Base-by-base conservation (phyloP, 179 eudicot species). In the Silene noctiflora region DNA sequence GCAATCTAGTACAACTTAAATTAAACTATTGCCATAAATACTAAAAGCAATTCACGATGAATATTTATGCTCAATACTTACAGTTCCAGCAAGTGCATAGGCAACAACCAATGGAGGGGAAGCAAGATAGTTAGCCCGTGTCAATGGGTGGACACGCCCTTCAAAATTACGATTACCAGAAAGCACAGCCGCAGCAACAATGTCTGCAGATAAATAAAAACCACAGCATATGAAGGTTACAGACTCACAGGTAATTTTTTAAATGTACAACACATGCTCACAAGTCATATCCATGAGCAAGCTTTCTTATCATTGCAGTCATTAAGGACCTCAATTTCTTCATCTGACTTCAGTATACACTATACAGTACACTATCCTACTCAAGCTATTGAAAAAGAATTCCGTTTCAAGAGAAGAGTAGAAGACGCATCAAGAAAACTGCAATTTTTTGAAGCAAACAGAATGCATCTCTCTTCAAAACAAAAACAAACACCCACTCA, bases 21-120 rank as follows among this genome's bases (percentile, higher is more conserved):
- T n/a, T n/a, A n/a, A 44, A 62, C 31, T 46, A 31, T 31, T n/a
- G 29, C 9, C 24, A 39, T 68, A 21, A 27, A 19, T 46, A 16
- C 10, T 20, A 48, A 12, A 46, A 46, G n/a, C 9, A 21, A 33
- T 59, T 35, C n/a, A 27, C 3, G 5, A 24, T 59, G 13, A 17
- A n/a, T 12, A 17, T 17, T 42, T 62, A 39, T 17, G 3, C 42
- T 29, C 20, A 73, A 42, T 53, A 74, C 88, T 70, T 91, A 96
- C 99, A 77, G 98, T 96, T 77, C 99, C 99, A 82, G 99, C 97
- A 76, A 96, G 91, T 56, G 99, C 99, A 85, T 96, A 96, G 67
- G 99, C 99, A 51, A 96, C 97, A 72, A 96, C 99, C 71, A 96
- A 78, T 4, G 99, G 98, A 78, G 99, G 99, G 48, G 99, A 96